phyloP scores from a whole-genome alignment of 768 basidiomycete genomes.

The Dictyophora rubrovolvata region DNA sequence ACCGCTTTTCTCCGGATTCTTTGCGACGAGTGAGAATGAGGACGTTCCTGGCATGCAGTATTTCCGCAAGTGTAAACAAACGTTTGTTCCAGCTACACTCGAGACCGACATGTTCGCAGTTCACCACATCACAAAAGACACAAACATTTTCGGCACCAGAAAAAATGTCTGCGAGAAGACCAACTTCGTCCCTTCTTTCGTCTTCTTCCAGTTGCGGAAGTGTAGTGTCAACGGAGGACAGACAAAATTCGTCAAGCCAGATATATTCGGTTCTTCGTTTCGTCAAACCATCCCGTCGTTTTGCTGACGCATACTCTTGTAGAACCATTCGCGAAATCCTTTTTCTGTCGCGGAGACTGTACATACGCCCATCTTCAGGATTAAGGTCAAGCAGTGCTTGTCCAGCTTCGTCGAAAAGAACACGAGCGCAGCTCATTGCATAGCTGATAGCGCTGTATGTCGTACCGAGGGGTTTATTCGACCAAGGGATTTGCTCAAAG shows the following conservation, averaged over 20 bases:
- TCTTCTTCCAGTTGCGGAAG: background rate
- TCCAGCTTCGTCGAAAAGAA: background rate
- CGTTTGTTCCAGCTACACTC: slow-evolving; percentile 15
- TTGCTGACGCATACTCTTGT: background rate
- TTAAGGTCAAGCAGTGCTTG: background rate
- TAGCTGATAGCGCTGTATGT: background rate
- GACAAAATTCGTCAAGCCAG: slow-evolving; percentile 1
- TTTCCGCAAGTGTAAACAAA: slow-evolving; percentile 16
- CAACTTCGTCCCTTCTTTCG: slow-evolving; percentile 14
- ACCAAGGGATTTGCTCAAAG: background rate
- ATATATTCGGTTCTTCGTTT: background rate
- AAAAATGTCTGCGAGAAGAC: slow-evolving; percentile 17
- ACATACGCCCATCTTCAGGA: background rate
- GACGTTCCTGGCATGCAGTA: slow-evolving; percentile 13
- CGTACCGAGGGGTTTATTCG: background rate
- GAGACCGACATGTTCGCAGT: slow-evolving; percentile 13
- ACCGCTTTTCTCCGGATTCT: background rate
- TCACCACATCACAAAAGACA: slow-evolving; percentile 14
- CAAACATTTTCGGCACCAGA: slow-evolving; percentile 12
- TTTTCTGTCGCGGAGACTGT: background rate
- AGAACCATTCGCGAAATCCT: background rate
- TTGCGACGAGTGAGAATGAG: slow-evolving; percentile 9
- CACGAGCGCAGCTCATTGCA: background rate
- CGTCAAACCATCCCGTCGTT: background rate
- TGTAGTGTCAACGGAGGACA: background rate